phyloP scores from a whole-genome alignment of 2,329 filamentous ascomycete genomes.

The Alternaria postmessia region DNA sequence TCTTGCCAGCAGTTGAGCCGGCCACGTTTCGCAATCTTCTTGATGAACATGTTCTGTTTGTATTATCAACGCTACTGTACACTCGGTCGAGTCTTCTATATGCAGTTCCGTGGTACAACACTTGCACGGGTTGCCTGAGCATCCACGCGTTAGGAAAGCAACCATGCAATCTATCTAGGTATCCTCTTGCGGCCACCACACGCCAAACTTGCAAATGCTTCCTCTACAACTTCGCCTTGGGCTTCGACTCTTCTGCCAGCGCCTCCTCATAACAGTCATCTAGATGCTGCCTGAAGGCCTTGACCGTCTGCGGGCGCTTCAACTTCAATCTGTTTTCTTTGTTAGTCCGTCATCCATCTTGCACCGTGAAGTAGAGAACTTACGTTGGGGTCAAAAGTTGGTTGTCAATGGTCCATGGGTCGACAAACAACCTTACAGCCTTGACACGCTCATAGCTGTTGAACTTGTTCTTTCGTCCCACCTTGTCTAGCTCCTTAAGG shows the following conservation, averaged over 20 bases:
- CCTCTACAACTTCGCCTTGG: conserved; percentile 58
- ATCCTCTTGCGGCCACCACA: not conserved
- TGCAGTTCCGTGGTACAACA: conserved; percentile 2
- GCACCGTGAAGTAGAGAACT: conserved; percentile 53
- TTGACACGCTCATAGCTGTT: conserved; percentile 88
- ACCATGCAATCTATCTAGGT: conserved; percentile 5
- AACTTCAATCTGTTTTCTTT: conserved; percentile 67
- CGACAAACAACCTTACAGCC: conserved; percentile 76
- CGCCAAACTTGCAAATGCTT: conserved; percentile 5
- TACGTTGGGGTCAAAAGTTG: conserved; percentile 88
- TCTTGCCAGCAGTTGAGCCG: not conserved
- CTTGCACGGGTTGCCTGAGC: not conserved
- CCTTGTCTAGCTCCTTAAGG: conserved; percentile 77
- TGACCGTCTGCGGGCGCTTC: conserved; percentile 73
- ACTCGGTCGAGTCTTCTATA: conserved; percentile 3
- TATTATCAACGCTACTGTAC: conserved; percentile 1
- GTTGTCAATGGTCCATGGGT: conserved; percentile 94
- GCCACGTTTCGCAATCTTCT: not conserved
- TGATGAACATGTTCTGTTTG: conserved; percentile 4
- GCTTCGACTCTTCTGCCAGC: conserved; percentile 51
- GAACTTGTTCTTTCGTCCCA: conserved; percentile 85
- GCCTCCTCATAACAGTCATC: conserved; percentile 69
- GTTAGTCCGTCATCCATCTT: conserved; percentile 21
- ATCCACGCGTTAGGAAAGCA: conserved; percentile 8
- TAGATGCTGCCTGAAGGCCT: conserved; percentile 65